Evolutionary conservation across 2,329 filamentous ascomycete species (phyloP).

Genomic region (Podosphaera xanthii): DNA sequence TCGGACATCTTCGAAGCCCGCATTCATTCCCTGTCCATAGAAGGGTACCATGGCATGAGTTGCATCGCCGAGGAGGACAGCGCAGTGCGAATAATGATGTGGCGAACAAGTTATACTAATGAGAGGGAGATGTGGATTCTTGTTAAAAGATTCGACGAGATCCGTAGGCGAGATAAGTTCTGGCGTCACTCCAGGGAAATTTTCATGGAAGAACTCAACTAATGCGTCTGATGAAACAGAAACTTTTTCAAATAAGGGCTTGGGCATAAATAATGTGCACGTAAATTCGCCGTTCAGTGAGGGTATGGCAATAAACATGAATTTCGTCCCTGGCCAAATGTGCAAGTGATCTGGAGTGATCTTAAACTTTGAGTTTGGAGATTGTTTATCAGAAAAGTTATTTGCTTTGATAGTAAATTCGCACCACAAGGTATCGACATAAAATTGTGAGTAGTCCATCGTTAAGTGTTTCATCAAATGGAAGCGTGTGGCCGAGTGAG

Average conservation of each 20-base stretch:
- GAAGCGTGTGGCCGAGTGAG: slow-evolving; percentile 74
- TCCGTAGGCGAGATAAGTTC: slow-evolving; percentile 42
- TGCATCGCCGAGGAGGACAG: slow-evolving; percentile 75
- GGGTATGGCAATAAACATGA: slow-evolving; percentile 98
- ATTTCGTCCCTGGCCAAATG: slow-evolving; percentile 84
- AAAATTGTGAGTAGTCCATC: slow-evolving; percentile 81
- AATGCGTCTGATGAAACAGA: slow-evolving; percentile 37
- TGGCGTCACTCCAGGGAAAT: slow-evolving; percentile 67
- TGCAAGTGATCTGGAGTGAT: slow-evolving; percentile 88
- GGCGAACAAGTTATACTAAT: slow-evolving; percentile 86
- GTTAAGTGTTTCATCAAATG: slow-evolving; percentile 89
- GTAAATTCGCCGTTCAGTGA: slow-evolving; percentile 63
- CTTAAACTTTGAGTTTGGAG: slow-evolving; percentile 30
- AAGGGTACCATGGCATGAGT: slow-evolving; percentile 97
- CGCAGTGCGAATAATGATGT: slow-evolving; percentile 56
- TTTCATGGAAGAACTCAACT: slow-evolving; percentile 50
- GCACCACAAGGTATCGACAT: slow-evolving; percentile 94
- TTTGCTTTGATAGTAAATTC: slow-evolving; percentile 62
- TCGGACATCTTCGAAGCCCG: slow-evolving; percentile 80
- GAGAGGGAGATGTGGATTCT: slow-evolving; percentile 75
- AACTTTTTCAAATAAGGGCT: slow-evolving; percentile 42
- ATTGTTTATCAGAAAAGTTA: slow-evolving; percentile 11
- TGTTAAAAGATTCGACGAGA: slow-evolving; percentile 49
- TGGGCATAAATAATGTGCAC: slow-evolving; percentile 76
- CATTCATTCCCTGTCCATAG: slow-evolving; percentile 96